These are phyloP conservation scores for Fusarium mangiferae DNA, from an alignment of 2,329 filamentous ascomycete species.

Conservation along the genomic window DNA sequence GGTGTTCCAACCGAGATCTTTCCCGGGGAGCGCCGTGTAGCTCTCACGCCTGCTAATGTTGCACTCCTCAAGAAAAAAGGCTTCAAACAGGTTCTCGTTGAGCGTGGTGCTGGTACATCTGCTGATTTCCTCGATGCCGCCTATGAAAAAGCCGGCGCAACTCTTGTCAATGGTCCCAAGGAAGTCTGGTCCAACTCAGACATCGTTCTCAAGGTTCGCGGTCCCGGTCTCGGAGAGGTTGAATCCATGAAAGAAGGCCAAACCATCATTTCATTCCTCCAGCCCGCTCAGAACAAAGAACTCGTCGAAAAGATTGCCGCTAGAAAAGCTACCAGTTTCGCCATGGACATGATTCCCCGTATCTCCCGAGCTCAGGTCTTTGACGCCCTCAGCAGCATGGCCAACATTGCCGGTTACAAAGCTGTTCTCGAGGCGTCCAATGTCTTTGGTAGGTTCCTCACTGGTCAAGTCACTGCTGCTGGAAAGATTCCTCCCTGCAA, in stretches of 20 bases:
- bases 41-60: constrained; percentile 86
- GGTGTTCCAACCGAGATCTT: constrained; percentile 85
- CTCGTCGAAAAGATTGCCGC: constrained; percentile 78
- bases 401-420: constrained; percentile 94
- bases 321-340: constrained; percentile 79
- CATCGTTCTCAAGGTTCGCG: constrained; percentile 85
- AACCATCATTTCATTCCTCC: constrained; percentile 84
- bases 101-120: constrained; percentile 80
- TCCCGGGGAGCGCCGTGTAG: constrained; percentile 82
- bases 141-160: constrained; percentile 82
- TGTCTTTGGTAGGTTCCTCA: constrained; percentile 87
- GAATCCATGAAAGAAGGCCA: constrained; percentile 74
- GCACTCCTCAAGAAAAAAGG: constrained; percentile 86
- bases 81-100: constrained; percentile 79
- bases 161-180: constrained; percentile 73
- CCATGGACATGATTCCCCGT: constrained; percentile 92
- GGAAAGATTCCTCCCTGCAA: constrained; percentile 92
- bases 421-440: constrained; percentile 91
- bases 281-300: constrained; percentile 81
- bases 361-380: constrained; percentile 91
- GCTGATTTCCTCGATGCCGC: constrained; percentile 82
- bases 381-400: constrained; percentile 91
- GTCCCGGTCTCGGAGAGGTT: constrained; percentile 76
- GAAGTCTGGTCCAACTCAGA: constrained; percentile 80
- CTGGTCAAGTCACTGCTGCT: constrained; percentile 89